Conservation (phyloP, 2,329 filamentous ascomycete species). For the Scleromitrula shiraiana region DNA sequence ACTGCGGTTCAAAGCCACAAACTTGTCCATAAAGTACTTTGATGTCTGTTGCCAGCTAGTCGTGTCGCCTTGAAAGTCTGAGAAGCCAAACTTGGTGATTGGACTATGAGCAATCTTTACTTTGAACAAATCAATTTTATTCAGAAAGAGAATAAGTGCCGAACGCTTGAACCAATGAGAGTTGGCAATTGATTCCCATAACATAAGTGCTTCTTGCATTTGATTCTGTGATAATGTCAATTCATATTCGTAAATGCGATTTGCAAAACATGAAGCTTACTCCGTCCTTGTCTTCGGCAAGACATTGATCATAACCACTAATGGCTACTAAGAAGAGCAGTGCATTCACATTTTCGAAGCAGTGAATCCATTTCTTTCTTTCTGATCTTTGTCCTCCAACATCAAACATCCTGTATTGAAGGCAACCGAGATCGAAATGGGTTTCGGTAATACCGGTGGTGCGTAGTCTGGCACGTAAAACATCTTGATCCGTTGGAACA, state of each 20-base stretch:
- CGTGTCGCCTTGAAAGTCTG: slow-evolving; percentile 66
- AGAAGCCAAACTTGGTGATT: slow-evolving; percentile 66
- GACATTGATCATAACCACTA: slow-evolving; percentile 91
- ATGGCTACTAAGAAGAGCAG: slow-evolving; percentile 91
- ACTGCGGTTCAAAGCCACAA: slow-evolving; percentile 64
- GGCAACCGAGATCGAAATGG: slow-evolving; percentile 80
- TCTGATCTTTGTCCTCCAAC: slow-evolving; percentile 68
- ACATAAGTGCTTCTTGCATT: slow-evolving; percentile 85
- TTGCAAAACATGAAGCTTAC: slow-evolving; percentile 44
- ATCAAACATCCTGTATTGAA: slow-evolving; percentile 90
- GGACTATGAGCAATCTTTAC: slow-evolving; percentile 65
- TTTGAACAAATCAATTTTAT: slow-evolving; percentile 82
- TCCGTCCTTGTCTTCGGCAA: slow-evolving; percentile 93
- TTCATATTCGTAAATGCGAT: neutral
- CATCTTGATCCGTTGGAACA: slow-evolving; percentile 87
- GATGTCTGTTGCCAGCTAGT: slow-evolving; percentile 66
- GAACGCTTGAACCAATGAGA: slow-evolving; percentile 81
- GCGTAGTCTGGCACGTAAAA: slow-evolving; percentile 79
- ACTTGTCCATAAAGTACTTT: slow-evolving; percentile 78
- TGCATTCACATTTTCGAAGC: slow-evolving; percentile 74
- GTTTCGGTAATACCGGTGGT: slow-evolving; percentile 97
- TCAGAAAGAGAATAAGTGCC: slow-evolving; percentile 75
- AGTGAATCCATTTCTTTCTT: slow-evolving; percentile 74
- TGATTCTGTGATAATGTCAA: slow-evolving; percentile 55
- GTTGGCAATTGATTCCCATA: slow-evolving; percentile 80